Conservation (phyloP, 2,329 filamentous ascomycete genomes). For the Microcera coccophila region DNA sequence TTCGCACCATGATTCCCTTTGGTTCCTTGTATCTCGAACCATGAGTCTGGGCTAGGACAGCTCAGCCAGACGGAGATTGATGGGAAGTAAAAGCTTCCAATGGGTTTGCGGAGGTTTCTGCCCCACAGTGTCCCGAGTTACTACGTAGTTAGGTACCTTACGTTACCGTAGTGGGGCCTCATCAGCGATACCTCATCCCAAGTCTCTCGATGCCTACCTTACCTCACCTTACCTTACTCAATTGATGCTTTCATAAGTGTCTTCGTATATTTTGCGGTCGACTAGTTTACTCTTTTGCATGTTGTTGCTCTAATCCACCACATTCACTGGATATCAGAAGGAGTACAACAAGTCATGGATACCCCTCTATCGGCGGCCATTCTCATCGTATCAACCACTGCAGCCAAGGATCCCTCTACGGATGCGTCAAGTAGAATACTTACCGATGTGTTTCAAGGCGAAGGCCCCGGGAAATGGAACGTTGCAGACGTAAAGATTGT, state of each 20-base stretch:
- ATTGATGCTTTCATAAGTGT: too few relatives aligned
- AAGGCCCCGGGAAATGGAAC: conserved; percentile 68
- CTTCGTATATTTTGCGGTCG: too few relatives aligned
- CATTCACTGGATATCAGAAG: too few relatives aligned
- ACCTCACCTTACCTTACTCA: too few relatives aligned
- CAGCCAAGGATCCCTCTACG: conserved; percentile 70
- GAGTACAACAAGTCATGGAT: conserved; percentile 22
- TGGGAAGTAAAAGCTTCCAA: conserved; percentile 1
- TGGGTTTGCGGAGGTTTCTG: neutral
- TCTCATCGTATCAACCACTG: conserved; percentile 87
- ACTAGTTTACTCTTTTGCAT: too few relatives aligned
- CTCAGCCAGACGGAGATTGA: conserved; percentile 6
- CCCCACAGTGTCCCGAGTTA: neutral
- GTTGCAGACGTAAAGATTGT: conserved; percentile 70
- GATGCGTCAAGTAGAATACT: conserved; percentile 70
- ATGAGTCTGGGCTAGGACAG: too few relatives aligned
- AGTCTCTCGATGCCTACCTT: too few relatives aligned
- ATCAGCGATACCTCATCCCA: neutral
- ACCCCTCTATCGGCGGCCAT: conserved; percentile 66
- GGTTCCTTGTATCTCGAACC: too few relatives aligned
- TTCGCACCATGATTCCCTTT: conserved; percentile 69
- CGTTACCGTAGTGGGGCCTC: neutral
- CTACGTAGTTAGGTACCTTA: too few relatives aligned
- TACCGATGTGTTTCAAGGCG: conserved; percentile 61
- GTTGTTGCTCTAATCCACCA: neutral